These are phyloP conservation scores for sweet orange (Citrus sinensis) DNA, from an alignment of 345 rosid genomes.

Conservation along the genomic window DNA sequence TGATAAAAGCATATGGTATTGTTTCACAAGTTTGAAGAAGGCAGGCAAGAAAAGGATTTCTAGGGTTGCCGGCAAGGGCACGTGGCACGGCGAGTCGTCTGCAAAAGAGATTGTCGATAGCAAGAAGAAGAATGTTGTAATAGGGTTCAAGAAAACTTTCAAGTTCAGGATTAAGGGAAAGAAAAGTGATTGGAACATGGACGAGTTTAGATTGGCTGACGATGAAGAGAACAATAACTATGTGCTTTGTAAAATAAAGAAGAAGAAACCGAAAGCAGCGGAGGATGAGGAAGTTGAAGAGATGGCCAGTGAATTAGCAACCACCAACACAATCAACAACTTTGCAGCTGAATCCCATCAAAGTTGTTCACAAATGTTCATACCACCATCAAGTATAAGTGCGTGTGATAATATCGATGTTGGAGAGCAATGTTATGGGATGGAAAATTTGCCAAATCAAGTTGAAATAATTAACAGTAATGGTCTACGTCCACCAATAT, in stretches of 20 bases:
- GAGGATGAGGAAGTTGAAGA: background rate
- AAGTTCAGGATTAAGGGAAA: background rate
- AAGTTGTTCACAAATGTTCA: too few relatives aligned
- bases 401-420: rapidly evolving
- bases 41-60: background rate
- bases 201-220: background rate
- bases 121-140: background rate
- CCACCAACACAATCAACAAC: background rate
- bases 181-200: background rate
- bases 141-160: background rate
- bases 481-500: too few relatives aligned
- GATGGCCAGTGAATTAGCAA: background rate
- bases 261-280: background rate
- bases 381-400: too few relatives aligned
- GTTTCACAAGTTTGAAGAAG: background rate
- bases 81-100: background rate
- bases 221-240: background rate
- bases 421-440: too few relatives aligned
- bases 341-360: too few relatives aligned
- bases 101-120: background rate
- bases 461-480: too few relatives aligned
- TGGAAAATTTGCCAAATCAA: too few relatives aligned
- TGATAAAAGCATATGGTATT: background rate
- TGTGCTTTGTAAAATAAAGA: background rate
- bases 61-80: background rate